A percentile compares a stretch with the other conserved stretches of the same genome.
phyloP scores from a whole-genome alignment of 192 early-diverging fungal species.

The Mortierella antarctica region DNA sequence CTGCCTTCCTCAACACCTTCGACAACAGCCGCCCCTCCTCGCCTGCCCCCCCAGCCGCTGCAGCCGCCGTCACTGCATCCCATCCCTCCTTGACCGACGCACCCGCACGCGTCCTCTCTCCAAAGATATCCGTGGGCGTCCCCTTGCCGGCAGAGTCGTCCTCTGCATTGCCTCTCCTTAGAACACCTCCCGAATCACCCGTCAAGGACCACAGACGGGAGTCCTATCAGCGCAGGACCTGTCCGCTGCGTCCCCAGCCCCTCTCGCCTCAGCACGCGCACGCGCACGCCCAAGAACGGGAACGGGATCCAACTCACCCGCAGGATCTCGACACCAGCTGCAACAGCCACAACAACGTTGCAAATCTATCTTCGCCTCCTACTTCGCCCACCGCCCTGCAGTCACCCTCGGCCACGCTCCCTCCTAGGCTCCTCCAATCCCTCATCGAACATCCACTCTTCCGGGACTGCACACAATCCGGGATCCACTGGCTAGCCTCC shows the following conservation, averaged over 20 bases:
- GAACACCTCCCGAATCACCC: constrained; percentile 52
- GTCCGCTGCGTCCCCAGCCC: neutral
- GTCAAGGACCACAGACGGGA: constrained; percentile 23
- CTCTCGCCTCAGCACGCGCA: neutral
- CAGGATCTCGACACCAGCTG: neutral
- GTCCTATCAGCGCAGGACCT: constrained; percentile 13
- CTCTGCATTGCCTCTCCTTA: constrained; percentile 5
- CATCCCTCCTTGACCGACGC: neutral
- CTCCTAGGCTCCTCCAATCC: constrained; percentile 37
- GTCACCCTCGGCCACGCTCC: constrained; percentile 11
- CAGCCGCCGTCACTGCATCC: neutral
- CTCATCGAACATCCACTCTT: constrained; percentile 47
- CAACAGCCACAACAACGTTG: constrained; percentile 3
- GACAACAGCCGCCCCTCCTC: constrained; percentile 47
- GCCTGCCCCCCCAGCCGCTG: constrained; percentile 15
- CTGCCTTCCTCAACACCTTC: constrained; percentile 22
- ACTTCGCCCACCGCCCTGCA: constrained; percentile 24
- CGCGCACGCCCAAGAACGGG: too few relatives aligned
- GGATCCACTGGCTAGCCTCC: constrained; percentile 39
- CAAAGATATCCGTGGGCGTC: constrained; percentile 27
- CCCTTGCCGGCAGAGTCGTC: neutral
- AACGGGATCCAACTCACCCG: neutral
- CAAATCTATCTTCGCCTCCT: constrained; percentile 33
- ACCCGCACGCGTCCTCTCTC: constrained; percentile 15
- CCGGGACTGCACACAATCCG: constrained; percentile 20